Percentiles rank a stretch among this genome's conserved stretches.
Conservation (phyloP, 768 basidiomycete genomes). For the Amanita molliuscula region DNA sequence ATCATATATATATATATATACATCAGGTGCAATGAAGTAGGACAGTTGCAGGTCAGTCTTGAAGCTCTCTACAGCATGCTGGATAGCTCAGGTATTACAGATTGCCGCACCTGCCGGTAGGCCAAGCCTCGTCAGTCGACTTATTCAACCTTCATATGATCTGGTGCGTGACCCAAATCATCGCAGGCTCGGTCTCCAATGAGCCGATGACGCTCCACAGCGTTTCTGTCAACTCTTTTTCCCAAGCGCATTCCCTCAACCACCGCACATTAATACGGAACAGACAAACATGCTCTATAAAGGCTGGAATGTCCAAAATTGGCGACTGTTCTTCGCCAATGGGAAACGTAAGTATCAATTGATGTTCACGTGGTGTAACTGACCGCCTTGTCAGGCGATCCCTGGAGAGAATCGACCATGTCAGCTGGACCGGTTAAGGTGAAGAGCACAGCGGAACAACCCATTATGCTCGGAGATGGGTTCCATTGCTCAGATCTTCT, state of each 20-base stretch:
- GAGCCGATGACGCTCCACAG: conserved; percentile 19
- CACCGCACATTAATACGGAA: conserved; percentile 31
- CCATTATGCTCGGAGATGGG: conserved; percentile 47
- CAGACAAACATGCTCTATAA: conserved; percentile 39
- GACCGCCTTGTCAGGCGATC: conserved; percentile 38
- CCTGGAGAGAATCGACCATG: conserved; percentile 65
- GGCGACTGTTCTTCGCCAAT: conserved; percentile 60
- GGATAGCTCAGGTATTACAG: conserved; percentile 12
- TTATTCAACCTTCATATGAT: conserved; percentile 46
- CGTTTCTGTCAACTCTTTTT: conserved; percentile 64
- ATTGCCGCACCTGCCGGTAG: conserved; percentile 28
- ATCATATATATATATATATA: background rate
- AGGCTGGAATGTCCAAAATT: conserved; percentile 52
- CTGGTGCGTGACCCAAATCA: conserved; percentile 24
- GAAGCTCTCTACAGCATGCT: background rate
- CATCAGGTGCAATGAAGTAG: conserved; percentile 59
- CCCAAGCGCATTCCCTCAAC: conserved; percentile 41
- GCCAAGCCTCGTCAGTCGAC: conserved; percentile 40
- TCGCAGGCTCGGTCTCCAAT: background rate
- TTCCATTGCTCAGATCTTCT: conserved; percentile 64
- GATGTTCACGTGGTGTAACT: background rate
- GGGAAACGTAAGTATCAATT: conserved; percentile 42
- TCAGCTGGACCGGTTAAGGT: conserved; percentile 41
- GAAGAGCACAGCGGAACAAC: conserved; percentile 39
- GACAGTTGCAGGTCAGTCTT: conserved; percentile 35